Percentiles rank a stretch among this genome's conserved stretches.
Conservation (phyloP, 1,139 yeast species). For the Scheffersomyces lignicola region DNA sequence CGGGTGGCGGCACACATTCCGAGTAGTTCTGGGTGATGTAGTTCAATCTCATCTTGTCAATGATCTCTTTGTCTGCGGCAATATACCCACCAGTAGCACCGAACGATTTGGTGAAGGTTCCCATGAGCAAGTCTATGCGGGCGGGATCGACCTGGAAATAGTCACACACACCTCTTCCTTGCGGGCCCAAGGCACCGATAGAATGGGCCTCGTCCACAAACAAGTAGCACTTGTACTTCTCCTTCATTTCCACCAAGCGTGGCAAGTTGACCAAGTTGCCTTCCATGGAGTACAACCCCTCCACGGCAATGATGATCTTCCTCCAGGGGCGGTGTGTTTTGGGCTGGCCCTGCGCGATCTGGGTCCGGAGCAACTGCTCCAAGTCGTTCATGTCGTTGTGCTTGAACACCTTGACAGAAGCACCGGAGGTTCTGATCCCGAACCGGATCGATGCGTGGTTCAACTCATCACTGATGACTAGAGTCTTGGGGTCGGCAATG, state of each 20-base stretch:
- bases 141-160: slow-evolving; percentile 78
- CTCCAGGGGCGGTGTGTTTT: slow-evolving; percentile 97
- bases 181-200: slow-evolving; percentile 94
- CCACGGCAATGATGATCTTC: slow-evolving; percentile 89
- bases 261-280: slow-evolving; percentile 94
- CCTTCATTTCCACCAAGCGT: slow-evolving; percentile 66
- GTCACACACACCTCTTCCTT: slow-evolving; percentile 94
- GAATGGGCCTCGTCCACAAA: slow-evolving; percentile 98
- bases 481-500: slow-evolving; percentile 80
- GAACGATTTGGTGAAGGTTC: slow-evolving; percentile 94
- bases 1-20: slow-evolving; percentile 89
- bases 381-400: slow-evolving; percentile 87
- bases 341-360: slow-evolving; percentile 95
- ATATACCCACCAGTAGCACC: slow-evolving; percentile 99
- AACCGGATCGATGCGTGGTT: slow-evolving; percentile 96
- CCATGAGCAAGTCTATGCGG: slow-evolving; percentile 87
- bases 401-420: slow-evolving; percentile 87
- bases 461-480: slow-evolving; percentile 90
- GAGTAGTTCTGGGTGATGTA: slow-evolving; percentile 76
- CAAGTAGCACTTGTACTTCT: slow-evolving; percentile 84
- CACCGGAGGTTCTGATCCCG: slow-evolving; percentile 91
- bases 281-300: slow-evolving; percentile 97
- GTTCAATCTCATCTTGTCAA: slow-evolving; percentile 72
- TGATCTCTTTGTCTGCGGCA: slow-evolving; percentile 67
- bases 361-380: slow-evolving; percentile 79